These are phyloP conservation scores for Fusarium palustre DNA, from an alignment of 2,329 filamentous ascomycete species.

Conservation along the genomic window DNA sequence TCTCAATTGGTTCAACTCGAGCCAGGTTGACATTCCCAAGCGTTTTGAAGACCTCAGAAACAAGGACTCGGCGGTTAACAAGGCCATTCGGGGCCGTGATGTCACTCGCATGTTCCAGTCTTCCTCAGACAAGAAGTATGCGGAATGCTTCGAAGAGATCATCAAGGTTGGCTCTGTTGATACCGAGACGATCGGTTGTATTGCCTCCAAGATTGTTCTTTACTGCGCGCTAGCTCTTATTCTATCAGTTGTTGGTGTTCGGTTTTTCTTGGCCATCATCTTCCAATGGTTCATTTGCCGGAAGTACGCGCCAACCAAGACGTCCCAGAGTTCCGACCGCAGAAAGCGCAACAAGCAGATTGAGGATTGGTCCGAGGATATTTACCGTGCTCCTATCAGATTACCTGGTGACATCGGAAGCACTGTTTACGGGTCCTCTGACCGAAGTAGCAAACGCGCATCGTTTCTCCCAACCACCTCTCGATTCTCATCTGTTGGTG, in stretches of 20 bases:
- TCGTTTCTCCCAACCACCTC: slow-evolving; percentile 95
- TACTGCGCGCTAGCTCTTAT: slow-evolving; percentile 95
- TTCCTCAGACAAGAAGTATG: slow-evolving; percentile 80
- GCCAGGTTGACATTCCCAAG: slow-evolving; percentile 79
- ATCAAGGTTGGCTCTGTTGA: slow-evolving; percentile 97
- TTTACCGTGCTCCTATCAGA: slow-evolving; percentile 89
- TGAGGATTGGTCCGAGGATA: slow-evolving; percentile 97
- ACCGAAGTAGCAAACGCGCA: slow-evolving; percentile 81
- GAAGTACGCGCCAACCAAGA: slow-evolving; percentile 85
- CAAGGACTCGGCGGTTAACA: slow-evolving; percentile 69
- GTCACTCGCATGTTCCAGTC: slow-evolving; percentile 89
- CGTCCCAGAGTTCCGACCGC: slow-evolving; percentile 82
- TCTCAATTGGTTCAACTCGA: slow-evolving; percentile 88
- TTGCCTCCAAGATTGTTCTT: slow-evolving; percentile 95
- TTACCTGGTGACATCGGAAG: slow-evolving; percentile 79
- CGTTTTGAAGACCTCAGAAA: slow-evolving; percentile 84
- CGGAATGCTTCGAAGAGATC: slow-evolving; percentile 89
- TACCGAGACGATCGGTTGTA: slow-evolving; percentile 95
- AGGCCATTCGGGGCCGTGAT: slow-evolving; percentile 81
- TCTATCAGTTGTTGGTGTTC: slow-evolving; percentile 84
- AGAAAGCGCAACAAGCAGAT: slow-evolving; percentile 93
- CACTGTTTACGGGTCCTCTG: slow-evolving; percentile 68
- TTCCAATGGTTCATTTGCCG: slow-evolving; percentile 98
- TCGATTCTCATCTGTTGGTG: slow-evolving; percentile 91
- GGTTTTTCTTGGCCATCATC: slow-evolving; percentile 87